Percentiles rank a stretch among this genome's conserved stretches.
Conservation (phyloP, 352 stramenopile species). For the Phytophthora tubulina region DNA sequence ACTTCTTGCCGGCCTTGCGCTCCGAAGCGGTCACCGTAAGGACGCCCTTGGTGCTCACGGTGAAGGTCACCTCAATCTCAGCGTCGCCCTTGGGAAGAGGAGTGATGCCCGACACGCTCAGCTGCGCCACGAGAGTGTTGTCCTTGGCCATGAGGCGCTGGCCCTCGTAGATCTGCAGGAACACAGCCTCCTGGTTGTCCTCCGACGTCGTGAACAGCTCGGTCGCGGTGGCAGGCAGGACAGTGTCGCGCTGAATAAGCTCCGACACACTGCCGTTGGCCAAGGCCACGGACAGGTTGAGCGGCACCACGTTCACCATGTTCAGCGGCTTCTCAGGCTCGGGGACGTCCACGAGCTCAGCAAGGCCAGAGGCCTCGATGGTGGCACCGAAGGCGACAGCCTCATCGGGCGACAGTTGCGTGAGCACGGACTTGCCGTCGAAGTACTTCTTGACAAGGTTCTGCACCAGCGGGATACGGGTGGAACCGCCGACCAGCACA, state of each 20-base stretch:
- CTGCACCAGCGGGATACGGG: conserved; percentile 97
- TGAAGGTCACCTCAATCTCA: conserved; percentile 94
- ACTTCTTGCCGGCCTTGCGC: conserved; percentile 76
- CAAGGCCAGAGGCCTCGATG: conserved; percentile 78
- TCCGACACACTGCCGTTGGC: conserved; percentile 93
- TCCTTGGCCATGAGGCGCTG: conserved; percentile 98
- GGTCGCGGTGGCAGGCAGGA: conserved; percentile 85
- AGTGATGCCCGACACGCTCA: conserved; percentile 92
- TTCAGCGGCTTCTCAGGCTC: conserved; percentile 71
- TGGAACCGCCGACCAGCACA: conserved; percentile 96
- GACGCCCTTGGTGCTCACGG: conserved; percentile 93
- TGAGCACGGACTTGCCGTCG: conserved; percentile 82
- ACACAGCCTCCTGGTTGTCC: conserved; percentile 93
- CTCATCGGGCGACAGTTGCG: conserved; percentile 92
- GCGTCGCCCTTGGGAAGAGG: conserved; percentile 90
- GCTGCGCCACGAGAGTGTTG: conserved; percentile 94
- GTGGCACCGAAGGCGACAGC: conserved; percentile 92
- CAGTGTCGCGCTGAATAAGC: conserved; percentile 92
- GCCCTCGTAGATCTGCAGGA: conserved; percentile 95
- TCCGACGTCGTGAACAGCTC: conserved; percentile 92
- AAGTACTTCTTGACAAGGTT: conserved; percentile 86
- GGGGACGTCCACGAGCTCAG: conserved; percentile 74
- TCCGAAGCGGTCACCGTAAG: conserved; percentile 95
- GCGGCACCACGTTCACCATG: conserved; percentile 93
- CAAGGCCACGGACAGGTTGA: conserved; percentile 93